phyloP scores from a whole-genome alignment of 2,329 filamentous ascomycete genomes.

The Verticillium longisporum region DNA sequence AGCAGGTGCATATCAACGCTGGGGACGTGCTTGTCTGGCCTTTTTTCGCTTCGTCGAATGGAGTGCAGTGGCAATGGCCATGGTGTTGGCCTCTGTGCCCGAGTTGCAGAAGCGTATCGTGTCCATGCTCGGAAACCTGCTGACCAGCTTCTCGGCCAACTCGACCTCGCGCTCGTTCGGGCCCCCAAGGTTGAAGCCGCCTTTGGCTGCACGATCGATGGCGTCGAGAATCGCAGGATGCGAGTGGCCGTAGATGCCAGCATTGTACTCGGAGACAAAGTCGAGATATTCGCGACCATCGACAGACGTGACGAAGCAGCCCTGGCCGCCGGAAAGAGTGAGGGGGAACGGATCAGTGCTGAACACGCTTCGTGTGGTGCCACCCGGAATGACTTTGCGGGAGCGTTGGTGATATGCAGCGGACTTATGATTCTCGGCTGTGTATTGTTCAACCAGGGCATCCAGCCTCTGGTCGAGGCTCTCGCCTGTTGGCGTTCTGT shows the following conservation, averaged over 20 bases:
- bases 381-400: conserved; percentile 27
- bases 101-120: conserved; percentile 57
- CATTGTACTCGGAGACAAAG: conserved; percentile 56
- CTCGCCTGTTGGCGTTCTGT: not conserved
- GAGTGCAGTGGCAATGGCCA: conserved; percentile 49
- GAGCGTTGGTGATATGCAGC: not conserved
- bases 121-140: conserved; percentile 45
- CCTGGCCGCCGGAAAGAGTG: conserved; percentile 27
- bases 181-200: conserved; percentile 48
- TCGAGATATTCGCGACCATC: conserved; percentile 47
- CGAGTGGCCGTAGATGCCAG: conserved; percentile 60
- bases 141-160: conserved; percentile 44
- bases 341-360: conserved; percentile 37
- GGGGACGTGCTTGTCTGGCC: conserved; percentile 17
- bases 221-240: conserved; percentile 45
- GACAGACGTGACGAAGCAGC: conserved; percentile 29
- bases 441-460: not conserved
- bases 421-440: not conserved
- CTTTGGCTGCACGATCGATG: conserved; percentile 34
- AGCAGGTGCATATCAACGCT: not conserved
- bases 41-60: conserved; percentile 35
- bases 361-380: conserved; percentile 38
- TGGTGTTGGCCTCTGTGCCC: conserved; percentile 58
- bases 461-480: not conserved
- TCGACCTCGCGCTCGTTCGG: conserved; percentile 43